A percentile compares a stretch with the other conserved stretches of the same genome.
Evolutionary conservation across 2,329 filamentous ascomycete genomes (phyloP).

Genomic region (Botrytis byssoidea): DNA sequence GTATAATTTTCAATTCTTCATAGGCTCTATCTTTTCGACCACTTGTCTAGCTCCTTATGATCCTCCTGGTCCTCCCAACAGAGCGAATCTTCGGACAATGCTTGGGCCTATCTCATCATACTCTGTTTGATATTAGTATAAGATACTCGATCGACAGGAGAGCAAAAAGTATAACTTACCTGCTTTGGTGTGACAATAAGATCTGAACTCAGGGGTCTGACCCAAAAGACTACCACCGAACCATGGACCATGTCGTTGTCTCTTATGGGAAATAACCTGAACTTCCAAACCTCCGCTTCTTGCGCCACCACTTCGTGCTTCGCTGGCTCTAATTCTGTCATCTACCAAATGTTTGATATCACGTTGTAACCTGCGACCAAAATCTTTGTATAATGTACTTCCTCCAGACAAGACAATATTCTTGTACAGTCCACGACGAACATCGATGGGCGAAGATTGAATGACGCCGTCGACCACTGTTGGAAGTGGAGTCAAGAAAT

Average conservation of each 20-base stretch:
- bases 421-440: slow-evolving; percentile 96
- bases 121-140: slow-evolving; percentile 23
- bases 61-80: slow-evolving; percentile 87
- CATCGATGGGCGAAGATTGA: slow-evolving; percentile 95
- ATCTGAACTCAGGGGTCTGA: slow-evolving; percentile 96
- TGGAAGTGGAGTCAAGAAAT: slow-evolving; percentile 93
- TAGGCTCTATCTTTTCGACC: slow-evolving; percentile 6
- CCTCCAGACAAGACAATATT: slow-evolving; percentile 98
- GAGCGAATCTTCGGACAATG: slow-evolving; percentile 91
- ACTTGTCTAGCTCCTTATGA: slow-evolving; percentile 47
- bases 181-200: slow-evolving; percentile 95
- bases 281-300: slow-evolving; percentile 94
- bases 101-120: slow-evolving; percentile 96
- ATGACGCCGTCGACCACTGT: slow-evolving; percentile 95
- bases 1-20: slow-evolving; percentile 10
- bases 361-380: slow-evolving; percentile 90
- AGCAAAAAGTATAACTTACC: slow-evolving; percentile 26
- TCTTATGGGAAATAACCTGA: slow-evolving; percentile 95
- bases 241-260: slow-evolving; percentile 96
- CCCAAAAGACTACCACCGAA: slow-evolving; percentile 95
- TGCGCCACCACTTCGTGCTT: slow-evolving; percentile 82
- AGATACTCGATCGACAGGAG: no score
- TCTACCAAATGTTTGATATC: slow-evolving; percentile 97
- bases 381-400: slow-evolving; percentile 97
- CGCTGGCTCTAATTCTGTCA: slow-evolving; percentile 85